Conservation (phyloP, 1,139 yeast genomes). For the Spathaspora sp. region DNA sequence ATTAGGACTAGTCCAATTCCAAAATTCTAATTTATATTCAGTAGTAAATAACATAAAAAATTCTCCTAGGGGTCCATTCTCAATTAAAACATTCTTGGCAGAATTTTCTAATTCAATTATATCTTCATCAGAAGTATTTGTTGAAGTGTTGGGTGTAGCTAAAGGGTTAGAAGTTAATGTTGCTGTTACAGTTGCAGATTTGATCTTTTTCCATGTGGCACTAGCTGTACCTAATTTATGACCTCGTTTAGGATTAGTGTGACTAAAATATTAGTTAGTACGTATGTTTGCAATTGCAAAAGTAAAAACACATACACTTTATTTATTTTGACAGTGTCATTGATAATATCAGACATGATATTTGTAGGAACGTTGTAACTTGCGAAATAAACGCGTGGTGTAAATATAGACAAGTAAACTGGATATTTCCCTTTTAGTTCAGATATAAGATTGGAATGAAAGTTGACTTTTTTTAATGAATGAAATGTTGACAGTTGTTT, state of each 20-base stretch:
- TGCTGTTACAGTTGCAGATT: constrained; percentile 28
- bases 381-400: not conserved
- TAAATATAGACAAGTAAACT: too few relatives aligned
- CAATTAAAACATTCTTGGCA: constrained; percentile 17
- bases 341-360: constrained; percentile 3
- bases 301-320: constrained; percentile 8
- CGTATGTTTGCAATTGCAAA: not conserved
- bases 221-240: constrained; percentile 41
- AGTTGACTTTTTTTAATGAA: too few relatives aligned
- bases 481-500: not conserved
- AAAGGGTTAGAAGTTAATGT: not conserved
- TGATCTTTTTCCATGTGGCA: constrained; percentile 47
- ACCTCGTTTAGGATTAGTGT: constrained; percentile 30
- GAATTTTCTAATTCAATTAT: not conserved
- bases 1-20: constrained; percentile 44
- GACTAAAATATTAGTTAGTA: constrained; percentile 8
- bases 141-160: constrained; percentile 1
- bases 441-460: not conserved
- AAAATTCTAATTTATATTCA: constrained; percentile 37
- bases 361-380: not conserved
- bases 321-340: constrained; percentile 8
- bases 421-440: too few relatives aligned
- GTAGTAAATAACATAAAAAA: constrained; percentile 34
- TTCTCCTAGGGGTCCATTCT: constrained; percentile 48
- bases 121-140: constrained; percentile 9